Conservation (phyloP, 2,329 filamentous ascomycete genomes). For the Ophiobolus disseminans region DNA sequence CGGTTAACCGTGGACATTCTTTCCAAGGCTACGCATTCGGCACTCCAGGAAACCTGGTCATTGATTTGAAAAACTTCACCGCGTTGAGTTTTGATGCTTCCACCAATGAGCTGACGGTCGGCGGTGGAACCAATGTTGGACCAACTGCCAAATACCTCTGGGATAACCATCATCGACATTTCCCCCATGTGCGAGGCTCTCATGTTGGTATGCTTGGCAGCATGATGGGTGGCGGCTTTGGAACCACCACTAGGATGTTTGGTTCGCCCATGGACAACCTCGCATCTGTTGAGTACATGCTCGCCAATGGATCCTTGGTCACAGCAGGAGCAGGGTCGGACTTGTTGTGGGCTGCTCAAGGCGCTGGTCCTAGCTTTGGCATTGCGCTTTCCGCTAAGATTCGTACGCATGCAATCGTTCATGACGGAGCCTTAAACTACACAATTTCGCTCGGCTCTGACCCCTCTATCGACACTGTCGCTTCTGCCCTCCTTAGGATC, state of each 20-base stretch:
- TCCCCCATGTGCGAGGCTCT: slow-evolving; percentile 17
- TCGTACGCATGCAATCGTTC: slow-evolving; percentile 10
- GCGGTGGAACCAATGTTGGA: slow-evolving; percentile 16
- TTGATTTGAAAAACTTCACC: slow-evolving; percentile 15
- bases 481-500: slow-evolving; percentile 17
- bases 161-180: slow-evolving; percentile 11
- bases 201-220: slow-evolving; percentile 15
- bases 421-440: slow-evolving; percentile 14
- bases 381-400: slow-evolving; percentile 16
- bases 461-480: not conserved
- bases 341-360: slow-evolving; percentile 19
- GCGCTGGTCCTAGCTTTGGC: slow-evolving; percentile 17
- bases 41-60: slow-evolving; percentile 16
- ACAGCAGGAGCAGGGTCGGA: slow-evolving; percentile 13
- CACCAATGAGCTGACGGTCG: slow-evolving; percentile 17
- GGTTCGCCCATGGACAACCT: slow-evolving; percentile 16
- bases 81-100: slow-evolving; percentile 16
- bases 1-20: slow-evolving; percentile 14
- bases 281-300: slow-evolving; percentile 17
- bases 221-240: slow-evolving; percentile 16
- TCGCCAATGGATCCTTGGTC: slow-evolving; percentile 15
- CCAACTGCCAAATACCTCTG: slow-evolving; percentile 14
- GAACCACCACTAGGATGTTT: slow-evolving; percentile 15
- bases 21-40: slow-evolving; percentile 21
- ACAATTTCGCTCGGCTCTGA: slow-evolving; percentile 7